Base-by-base conservation (phyloP, 2,329 filamentous ascomycete genomes). In the Zymoseptoria tritici region DNA sequence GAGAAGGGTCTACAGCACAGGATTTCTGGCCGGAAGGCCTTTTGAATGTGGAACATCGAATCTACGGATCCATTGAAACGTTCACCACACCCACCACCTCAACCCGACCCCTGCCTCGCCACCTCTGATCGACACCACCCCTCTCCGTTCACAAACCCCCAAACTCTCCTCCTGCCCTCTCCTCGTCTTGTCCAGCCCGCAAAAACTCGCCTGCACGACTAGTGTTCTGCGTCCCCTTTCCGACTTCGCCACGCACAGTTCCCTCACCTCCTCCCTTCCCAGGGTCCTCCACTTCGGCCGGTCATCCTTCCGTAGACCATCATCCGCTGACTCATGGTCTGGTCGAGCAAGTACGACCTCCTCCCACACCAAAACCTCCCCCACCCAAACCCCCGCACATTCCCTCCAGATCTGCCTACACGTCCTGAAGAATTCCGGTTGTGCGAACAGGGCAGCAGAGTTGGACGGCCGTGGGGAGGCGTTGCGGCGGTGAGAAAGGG, bases 51-150 rank as follows among this genome's bases (percentile, higher is more conserved):
- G 21, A 22, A 22, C 21, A 4, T 22, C 21, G 21, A 22, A 22
- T 22, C 21, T 22, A 22, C 21, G 2, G 4, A n/a, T 2, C 54
- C 29, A 55, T 8, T 21, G 9, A 13, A 13, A 2, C 3, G 20
- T 11, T 64, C 54, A 67, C 65, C 63, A 65, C 11, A 65, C 54
- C 65, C 65, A 67, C 65, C 65, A 67, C 36, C 63, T 60, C 49
- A 67, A 46, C 19, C 61, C 57, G 9, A 63, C 57, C 31, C 57
- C 36, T 2, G 55, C 24, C n/a, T 54, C 49, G 36, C 58, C 51
- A 11, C 57, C 58, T 4, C 56, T 24, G 11, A 62, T 60, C 49
- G 62, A 60, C 11, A 64, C 60, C 53, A 67, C 49, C 1, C 65
- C 65, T 26, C 60, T 64, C 50, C 65, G 49, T 2, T 62, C 56